phyloP scores from a whole-genome alignment of 257 asterid species.

The Plantago major region DNA sequence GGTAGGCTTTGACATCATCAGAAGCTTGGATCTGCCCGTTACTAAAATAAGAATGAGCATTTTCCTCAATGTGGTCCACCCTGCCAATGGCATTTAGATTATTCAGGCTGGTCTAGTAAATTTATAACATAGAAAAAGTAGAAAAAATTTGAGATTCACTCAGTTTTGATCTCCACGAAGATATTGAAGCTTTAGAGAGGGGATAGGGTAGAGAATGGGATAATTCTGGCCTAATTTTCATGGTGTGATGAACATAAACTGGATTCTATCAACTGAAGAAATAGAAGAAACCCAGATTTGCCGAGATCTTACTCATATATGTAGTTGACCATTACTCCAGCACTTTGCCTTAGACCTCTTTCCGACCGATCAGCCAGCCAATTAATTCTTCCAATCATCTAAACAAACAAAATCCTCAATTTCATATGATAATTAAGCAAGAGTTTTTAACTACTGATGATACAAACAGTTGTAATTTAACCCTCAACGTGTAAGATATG shows the following conservation, averaged over 20 bases:
- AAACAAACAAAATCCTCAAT: constrained; percentile 7
- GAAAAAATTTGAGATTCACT: neutral
- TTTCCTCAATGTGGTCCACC: constrained; percentile 84
- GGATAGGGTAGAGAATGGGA: too few relatives aligned
- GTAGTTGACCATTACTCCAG: constrained; percentile 92
- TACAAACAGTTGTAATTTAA: neutral
- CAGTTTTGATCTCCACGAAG: too few relatives aligned
- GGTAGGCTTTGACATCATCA: constrained; percentile 50
- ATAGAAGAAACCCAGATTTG: neutral
- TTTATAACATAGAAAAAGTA: neutral
- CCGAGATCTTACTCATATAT: constrained; percentile 56
- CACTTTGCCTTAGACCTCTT: constrained; percentile 81
- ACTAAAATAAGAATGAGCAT: constrained; percentile 65
- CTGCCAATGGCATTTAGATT: constrained; percentile 34
- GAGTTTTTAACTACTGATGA: neutral
- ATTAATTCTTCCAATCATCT: constrained; percentile 85
- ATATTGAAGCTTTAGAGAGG: too few relatives aligned
- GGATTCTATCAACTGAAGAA: neutral
- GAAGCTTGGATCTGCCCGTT: constrained; percentile 63
- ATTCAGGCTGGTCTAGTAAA: neutral
- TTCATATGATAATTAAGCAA: constrained; percentile 14
- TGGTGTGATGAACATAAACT: neutral
- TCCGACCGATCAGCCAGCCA: constrained; percentile 97
- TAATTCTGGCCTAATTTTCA: too few relatives aligned
- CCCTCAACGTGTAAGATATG: neutral